Base-by-base conservation (phyloP, 441 rosid species). In the Populus tomentosa region DNA sequence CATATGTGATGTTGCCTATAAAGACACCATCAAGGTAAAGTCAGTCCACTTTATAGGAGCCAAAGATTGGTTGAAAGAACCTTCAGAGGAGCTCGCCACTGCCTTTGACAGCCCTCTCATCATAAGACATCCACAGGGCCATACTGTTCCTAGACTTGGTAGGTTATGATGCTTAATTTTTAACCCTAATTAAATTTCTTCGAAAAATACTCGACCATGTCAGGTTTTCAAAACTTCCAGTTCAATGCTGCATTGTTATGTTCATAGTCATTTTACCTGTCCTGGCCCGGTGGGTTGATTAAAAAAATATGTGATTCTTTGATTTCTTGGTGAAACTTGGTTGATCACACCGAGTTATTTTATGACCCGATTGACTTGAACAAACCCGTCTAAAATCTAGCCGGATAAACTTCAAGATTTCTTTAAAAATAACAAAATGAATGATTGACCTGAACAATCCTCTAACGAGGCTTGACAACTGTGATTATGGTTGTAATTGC, bases 111-210 rank as follows among this genome's bases (percentile, higher is more conserved):
- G 67, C 36, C 94, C 92, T 79, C 87, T 87, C 24, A 84, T 88
- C 76, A 80, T 88, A 71, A 85, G 88, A 71, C 94, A 88, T 63
- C 94, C 92, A 18, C 92, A 87, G 80, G 90, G 88, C 64, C 94
- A 90, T 76, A 84, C 90, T 20, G 88, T 88, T 71, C 94, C 92
- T 6, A 78, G 89, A 80, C 81, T 90, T 53, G 91, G 90, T 89
- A 70, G 20, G 72, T 77, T 36, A 23, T 70, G 1, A n/a, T 23
- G 1, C 26, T 70, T 40, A 6, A 4, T 35, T 26, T 63, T 18
- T 42, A 21, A 20, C 26, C 3, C n/a, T 20, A 14, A 40, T 59
- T 7, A 14, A 40, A 33, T 18, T 65, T n/a, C 26, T 26, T 46
- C 0, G 0, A n/a, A 2, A 11, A 46, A 46, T 16, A 23, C 10